Evolutionary conservation across 305 asterid species (phyloP).

Genomic region (Stenogyne calaminthoides): DNA sequence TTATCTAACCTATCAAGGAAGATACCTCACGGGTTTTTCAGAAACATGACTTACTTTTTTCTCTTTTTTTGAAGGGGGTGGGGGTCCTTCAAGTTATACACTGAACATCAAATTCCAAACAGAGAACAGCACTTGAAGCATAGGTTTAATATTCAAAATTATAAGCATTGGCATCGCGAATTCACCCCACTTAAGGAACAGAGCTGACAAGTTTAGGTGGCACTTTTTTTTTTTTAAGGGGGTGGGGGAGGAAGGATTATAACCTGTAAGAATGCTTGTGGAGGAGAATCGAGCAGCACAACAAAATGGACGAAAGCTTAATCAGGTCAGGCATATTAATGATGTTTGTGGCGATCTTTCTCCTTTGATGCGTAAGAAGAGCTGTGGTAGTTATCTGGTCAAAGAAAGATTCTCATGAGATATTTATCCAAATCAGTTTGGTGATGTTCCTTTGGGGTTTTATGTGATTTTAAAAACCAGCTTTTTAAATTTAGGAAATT

Average conservation of each 20-base stretch:
- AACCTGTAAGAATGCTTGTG: not conserved
- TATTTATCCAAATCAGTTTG: not conserved
- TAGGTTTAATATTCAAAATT: too few species aligned
- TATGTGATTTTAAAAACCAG: too few species aligned
- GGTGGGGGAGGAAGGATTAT: too few species aligned
- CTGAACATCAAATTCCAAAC: not conserved
- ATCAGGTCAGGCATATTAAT: constrained; percentile 39
- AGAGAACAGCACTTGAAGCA: not conserved
- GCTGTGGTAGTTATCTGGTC: constrained; percentile 66
- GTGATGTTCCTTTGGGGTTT: too few species aligned
- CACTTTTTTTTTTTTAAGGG: too few species aligned
- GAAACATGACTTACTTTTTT: too few species aligned
- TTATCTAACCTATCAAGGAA: not conserved
- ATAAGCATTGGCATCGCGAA: not conserved
- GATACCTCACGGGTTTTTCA: not conserved
- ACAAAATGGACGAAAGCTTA: not conserved
- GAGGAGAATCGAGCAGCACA: not conserved
- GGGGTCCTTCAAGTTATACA: not conserved
- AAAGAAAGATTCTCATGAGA: not conserved
- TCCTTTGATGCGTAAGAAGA: constrained; percentile 73
- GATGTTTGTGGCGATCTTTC: constrained; percentile 73
- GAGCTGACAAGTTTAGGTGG: not conserved
- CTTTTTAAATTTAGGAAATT: too few species aligned
- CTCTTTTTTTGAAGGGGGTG: not conserved
- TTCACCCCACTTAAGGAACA: not conserved